Conservation (phyloP, 441 rosid genomes). For the Croton laevigatus region DNA sequence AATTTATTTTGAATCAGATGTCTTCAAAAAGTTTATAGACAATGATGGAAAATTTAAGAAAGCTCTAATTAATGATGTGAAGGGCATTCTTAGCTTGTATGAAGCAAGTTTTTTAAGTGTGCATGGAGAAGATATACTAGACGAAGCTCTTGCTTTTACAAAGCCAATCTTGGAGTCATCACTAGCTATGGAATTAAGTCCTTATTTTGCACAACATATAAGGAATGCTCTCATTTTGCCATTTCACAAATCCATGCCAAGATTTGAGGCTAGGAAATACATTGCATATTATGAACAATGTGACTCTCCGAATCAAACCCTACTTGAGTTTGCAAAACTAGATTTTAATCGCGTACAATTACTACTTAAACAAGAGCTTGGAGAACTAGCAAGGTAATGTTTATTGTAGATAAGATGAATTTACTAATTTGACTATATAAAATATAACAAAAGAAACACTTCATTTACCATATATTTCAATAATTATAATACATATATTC, state of each 20-base stretch:
- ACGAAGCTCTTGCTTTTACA: constrained; percentile 17
- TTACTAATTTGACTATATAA: background rate
- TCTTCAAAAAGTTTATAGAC: background rate
- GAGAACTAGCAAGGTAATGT: constrained; percentile 8
- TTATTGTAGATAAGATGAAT: no score
- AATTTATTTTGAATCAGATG: background rate
- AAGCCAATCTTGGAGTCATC: background rate
- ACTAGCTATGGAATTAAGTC: background rate
- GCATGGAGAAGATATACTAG: constrained; percentile 8
- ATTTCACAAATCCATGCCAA: background rate
- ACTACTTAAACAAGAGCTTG: constrained; percentile 14
- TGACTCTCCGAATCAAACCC: background rate
- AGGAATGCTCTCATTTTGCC: constrained; percentile 8
- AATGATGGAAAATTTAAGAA: constrained; percentile 10
- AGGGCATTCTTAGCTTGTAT: constrained; percentile 15
- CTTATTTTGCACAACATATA: background rate
- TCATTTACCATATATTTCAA: no score
- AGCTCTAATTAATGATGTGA: background rate
- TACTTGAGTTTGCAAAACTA: constrained; percentile 20
- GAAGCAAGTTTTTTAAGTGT: constrained; percentile 10
- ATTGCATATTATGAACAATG: constrained; percentile 10
- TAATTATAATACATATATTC: no score
- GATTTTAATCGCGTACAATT: constrained; percentile 14
- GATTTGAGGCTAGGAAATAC: constrained; percentile 12
- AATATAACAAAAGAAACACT: no score